Base-by-base conservation (phyloP, 140 eudicot species). In the Erigeron philadelphicus region DNA sequence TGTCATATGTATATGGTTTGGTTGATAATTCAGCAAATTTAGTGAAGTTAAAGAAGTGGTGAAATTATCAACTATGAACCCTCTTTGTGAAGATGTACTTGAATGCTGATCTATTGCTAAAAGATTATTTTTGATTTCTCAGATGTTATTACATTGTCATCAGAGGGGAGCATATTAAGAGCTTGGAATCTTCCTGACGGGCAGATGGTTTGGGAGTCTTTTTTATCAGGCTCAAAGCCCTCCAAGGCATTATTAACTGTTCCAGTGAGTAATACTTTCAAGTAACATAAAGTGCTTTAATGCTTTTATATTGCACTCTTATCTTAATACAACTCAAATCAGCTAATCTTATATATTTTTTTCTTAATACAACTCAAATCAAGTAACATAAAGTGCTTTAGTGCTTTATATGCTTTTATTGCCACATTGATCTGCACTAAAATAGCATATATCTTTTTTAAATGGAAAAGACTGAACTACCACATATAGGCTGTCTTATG, bases 111-210 rank as follows among this genome's bases (percentile, higher is more conserved):
- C 4, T 31, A 31, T 31, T 31, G 60, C 72, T 66, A 19, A 79
- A 66, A 46, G 7, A 18, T 66, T 9, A 23, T 70, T 31, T 23
- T 35, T 75, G 40, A 13, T 68, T 11, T 72, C 0, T 74, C 95
- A 94, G 99, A 89, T 82, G 96, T 89, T 52, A 73, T 94, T 71
- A 94, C 91, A 5, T 82, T 89, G 52, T 89, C 99, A 73, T 89
- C 99, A 23, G 87, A 86, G 58, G 97, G 99, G 72, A 87, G 83
- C 75, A 69, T 89, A 43, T 71, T 94, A 72, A 83, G 97, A 87
- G 99, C 99, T 23, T 94, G 99, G 99, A 94, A 94, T 81, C 99
- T 94, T 87, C 97, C 99, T 64, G 99, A 94, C 66, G 99, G 99
- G 56, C 99, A 85, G 84, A 76, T 94, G 97, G 95, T 87, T 75